Base-by-base conservation (phyloP, 2,329 filamentous ascomycete genomes). In the Phoma sp. region DNA sequence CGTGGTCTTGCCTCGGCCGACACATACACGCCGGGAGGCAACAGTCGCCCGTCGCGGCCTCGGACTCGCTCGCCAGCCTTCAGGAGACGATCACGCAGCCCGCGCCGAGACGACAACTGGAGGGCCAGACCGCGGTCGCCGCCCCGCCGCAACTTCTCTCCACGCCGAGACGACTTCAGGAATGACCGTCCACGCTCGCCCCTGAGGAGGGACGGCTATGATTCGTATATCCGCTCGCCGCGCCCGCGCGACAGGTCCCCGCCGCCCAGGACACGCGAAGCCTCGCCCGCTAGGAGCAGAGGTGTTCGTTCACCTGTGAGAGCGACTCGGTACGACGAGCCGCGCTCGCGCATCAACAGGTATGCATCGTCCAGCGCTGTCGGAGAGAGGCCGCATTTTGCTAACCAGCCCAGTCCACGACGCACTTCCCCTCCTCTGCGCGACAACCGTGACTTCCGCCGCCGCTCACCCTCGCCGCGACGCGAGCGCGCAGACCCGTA, bases 381-480 rank as follows among this genome's bases (percentile, higher is more conserved):
- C 6, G 31, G 12, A 43, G 8, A 12, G 3, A 13, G 22, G 7
- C 10, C 3, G 27, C 27, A 22, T 27, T 17, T 9, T 31, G 39
- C 55, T 64, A 57, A 58, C 51, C n/a, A 29, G 41, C 44, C 40
- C 60, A 69, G 75, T 67, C 57, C 68, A 32, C 67, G 63, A 40
- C 73, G 78, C 39, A 74, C 77, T 19, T 80, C 76, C 55, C 81
- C 78, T 33, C 79, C 75, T 61, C 51, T 71, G 39, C 68, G 78
- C 41, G 77, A 80, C 40, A 72, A 66, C 38, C 81, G 78, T 65
- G 78, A 80, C 43, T 76, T 76, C 39, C 80, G 82, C 41, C 82
- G 84, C 35, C 80, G 81, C 57, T 86, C 82, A 52, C 83, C 83
- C 46, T 77, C 79, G 37, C 80, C 81, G 40, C 76, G 82, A 64